phyloP scores from a whole-genome alignment of 257 asterid genomes.

The Thymus quinquecostatus region DNA sequence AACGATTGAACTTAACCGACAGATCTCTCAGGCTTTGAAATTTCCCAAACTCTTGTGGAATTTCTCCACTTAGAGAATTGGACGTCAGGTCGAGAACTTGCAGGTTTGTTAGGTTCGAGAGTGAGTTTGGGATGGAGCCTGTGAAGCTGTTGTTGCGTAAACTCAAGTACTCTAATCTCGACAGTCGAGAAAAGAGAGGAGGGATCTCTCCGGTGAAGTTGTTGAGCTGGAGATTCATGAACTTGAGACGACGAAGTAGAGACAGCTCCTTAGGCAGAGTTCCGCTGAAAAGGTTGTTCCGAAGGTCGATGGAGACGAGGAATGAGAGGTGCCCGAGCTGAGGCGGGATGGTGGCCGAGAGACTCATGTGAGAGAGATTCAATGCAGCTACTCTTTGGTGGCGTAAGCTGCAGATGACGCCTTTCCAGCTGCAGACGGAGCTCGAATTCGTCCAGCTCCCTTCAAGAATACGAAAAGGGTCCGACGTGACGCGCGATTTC shows the following conservation, averaged over 20 bases:
- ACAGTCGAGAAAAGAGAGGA: neutral
- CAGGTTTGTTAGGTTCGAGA: slow-evolving; percentile 23
- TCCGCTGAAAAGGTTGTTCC: neutral
- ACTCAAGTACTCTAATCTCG: neutral
- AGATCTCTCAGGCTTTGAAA: neutral
- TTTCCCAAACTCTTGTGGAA: slow-evolving; percentile 24
- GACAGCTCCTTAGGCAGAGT: neutral
- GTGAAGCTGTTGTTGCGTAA: slow-evolving; percentile 8
- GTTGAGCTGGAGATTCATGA: neutral
- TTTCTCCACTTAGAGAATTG: slow-evolving; percentile 15
- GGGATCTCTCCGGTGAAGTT: slow-evolving; percentile 4
- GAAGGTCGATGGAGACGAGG: neutral
- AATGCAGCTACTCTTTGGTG: neutral
- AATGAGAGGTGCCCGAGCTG: neutral
- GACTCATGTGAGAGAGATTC: neutral
- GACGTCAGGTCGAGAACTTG: neutral
- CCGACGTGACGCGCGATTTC: neutral
- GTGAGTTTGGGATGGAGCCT: slow-evolving; percentile 5
- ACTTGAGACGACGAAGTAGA: neutral
- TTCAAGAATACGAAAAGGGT: neutral
- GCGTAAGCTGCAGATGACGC: neutral
- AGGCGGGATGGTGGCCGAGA: neutral
- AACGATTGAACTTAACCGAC: neutral
- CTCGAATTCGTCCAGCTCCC: too few species aligned
- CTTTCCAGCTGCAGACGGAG: too few species aligned